phyloP scores from a whole-genome alignment of 371 early-diverging fungal genomes.

The Lichtheimia hyalospora region DNA sequence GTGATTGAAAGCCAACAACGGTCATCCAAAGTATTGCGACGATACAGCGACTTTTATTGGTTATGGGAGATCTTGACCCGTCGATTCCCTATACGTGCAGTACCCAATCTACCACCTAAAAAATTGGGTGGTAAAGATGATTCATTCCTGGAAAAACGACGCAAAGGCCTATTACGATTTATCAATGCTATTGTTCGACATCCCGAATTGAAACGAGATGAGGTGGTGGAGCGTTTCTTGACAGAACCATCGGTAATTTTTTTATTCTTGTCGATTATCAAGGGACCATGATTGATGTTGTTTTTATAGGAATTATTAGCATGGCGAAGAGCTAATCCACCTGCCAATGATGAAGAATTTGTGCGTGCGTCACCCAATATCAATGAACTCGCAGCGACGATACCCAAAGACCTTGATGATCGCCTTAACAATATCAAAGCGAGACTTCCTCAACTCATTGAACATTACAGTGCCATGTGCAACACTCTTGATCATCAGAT shows the following conservation, averaged over 20 bases:
- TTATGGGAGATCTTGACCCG: slow-evolving; percentile 66
- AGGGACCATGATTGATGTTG: too few relatives aligned
- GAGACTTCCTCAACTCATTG: slow-evolving; percentile 37
- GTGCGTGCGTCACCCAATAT: slow-evolving; percentile 28
- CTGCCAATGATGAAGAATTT: slow-evolving; percentile 54
- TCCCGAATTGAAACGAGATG: slow-evolving; percentile 67
- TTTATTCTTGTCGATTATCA: too few relatives aligned
- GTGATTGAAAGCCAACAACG: slow-evolving; percentile 67
- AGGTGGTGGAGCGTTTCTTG: slow-evolving; percentile 61
- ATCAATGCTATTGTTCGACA: slow-evolving; percentile 73
- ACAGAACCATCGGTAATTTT: slow-evolving; percentile 67
- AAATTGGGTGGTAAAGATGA: slow-evolving; percentile 60
- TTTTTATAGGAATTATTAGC: slow-evolving; percentile 39
- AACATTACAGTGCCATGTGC: slow-evolving; percentile 57
- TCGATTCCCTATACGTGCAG: slow-evolving; percentile 73
- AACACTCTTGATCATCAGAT: slow-evolving; percentile 56
- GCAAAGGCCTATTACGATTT: slow-evolving; percentile 69
- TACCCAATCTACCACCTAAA: slow-evolving; percentile 70
- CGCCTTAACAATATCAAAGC: slow-evolving; percentile 29
- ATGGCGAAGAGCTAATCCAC: slow-evolving; percentile 54
- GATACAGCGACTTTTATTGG: slow-evolving; percentile 89
- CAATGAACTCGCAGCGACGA: slow-evolving; percentile 27
- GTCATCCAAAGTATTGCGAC: slow-evolving; percentile 62
- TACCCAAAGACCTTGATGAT: slow-evolving; percentile 45
- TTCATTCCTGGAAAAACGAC: slow-evolving; percentile 67